phyloP scores from a whole-genome alignment of 2,329 filamentous ascomycete species.

The Colletotrichum destructivum region DNA sequence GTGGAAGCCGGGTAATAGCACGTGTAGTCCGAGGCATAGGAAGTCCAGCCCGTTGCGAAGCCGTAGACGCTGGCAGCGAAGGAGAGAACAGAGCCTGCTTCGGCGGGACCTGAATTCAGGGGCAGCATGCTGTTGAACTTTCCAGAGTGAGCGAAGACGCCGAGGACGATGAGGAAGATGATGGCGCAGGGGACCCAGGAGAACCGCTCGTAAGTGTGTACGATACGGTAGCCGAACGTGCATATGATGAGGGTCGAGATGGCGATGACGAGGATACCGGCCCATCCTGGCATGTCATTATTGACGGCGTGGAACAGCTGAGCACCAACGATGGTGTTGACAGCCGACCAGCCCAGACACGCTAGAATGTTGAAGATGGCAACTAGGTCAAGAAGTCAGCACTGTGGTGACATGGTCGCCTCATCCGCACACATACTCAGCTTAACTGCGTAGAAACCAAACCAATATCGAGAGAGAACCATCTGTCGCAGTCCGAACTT shows the following conservation, averaged over 20 bases:
- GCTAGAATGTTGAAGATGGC: slow-evolving; percentile 80
- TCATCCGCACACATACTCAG: slow-evolving; percentile 64
- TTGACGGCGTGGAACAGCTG: slow-evolving; percentile 85
- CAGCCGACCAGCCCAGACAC: slow-evolving; percentile 81
- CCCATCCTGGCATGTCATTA: slow-evolving; percentile 76
- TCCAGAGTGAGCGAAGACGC: slow-evolving; percentile 77
- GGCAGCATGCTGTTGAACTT: slow-evolving; percentile 71
- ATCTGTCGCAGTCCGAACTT: slow-evolving; percentile 83
- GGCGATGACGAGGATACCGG: slow-evolving; percentile 82
- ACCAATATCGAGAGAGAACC: slow-evolving; percentile 84
- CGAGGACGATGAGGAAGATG: slow-evolving; percentile 80
- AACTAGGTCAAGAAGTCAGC: slow-evolving; percentile 57
- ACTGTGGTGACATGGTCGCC: not conserved
- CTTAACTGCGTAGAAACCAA: slow-evolving; percentile 80
- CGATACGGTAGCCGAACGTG: slow-evolving; percentile 82
- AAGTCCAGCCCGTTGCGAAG: slow-evolving; percentile 81
- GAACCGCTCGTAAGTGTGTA: slow-evolving; percentile 84
- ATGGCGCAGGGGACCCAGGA: slow-evolving; percentile 82
- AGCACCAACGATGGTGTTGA: slow-evolving; percentile 86
- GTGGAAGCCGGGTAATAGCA: slow-evolving; percentile 80
- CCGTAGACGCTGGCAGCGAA: slow-evolving; percentile 78
- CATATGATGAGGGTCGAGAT: slow-evolving; percentile 80
- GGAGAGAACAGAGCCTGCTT: slow-evolving; percentile 74
- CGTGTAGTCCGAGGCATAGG: slow-evolving; percentile 83
- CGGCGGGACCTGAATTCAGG: slow-evolving; percentile 71